Conservation (phyloP, 257 asterid species). For the Asclepias syriaca region DNA sequence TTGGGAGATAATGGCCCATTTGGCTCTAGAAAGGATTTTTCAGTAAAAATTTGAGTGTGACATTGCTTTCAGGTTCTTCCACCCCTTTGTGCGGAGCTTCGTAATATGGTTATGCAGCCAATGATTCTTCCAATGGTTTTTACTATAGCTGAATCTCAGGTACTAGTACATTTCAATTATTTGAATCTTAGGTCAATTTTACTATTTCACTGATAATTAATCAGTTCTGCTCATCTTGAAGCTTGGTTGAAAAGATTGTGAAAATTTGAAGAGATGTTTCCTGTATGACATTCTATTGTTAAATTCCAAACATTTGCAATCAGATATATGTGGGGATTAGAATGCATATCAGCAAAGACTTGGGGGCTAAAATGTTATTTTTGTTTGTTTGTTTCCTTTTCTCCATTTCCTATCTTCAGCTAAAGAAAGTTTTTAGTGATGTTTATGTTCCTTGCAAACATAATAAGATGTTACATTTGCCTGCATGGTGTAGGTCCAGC, state of each 20-base stretch:
- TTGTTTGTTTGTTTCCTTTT: neutral
- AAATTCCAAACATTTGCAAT: neutral
- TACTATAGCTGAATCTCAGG: conserved; percentile 99
- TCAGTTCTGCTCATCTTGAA: neutral
- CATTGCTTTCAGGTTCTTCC: conserved; percentile 81
- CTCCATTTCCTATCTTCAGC: neutral
- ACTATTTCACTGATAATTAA: neutral
- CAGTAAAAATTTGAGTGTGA: conserved; percentile 15
- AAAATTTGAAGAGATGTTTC: neutral
- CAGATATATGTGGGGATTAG: neutral
- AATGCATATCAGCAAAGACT: neutral
- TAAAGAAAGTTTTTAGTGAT: neutral
- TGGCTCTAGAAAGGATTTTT: conserved; percentile 3
- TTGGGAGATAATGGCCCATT: neutral
- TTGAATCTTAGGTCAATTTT: conserved; percentile 11
- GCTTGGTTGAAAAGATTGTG: neutral
- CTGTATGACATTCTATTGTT: neutral
- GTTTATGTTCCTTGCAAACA: neutral
- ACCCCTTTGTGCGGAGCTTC: conserved; percentile 97
- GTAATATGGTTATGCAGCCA: conserved; percentile 98
- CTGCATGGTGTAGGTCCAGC: neutral
- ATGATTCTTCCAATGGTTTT: conserved; percentile 99
- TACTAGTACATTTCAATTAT: conserved; percentile 24
- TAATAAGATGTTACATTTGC: neutral
- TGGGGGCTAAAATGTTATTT: neutral